phyloP scores from a whole-genome alignment of 2,329 filamentous ascomycete genomes.

The Beauveria caledonica region DNA sequence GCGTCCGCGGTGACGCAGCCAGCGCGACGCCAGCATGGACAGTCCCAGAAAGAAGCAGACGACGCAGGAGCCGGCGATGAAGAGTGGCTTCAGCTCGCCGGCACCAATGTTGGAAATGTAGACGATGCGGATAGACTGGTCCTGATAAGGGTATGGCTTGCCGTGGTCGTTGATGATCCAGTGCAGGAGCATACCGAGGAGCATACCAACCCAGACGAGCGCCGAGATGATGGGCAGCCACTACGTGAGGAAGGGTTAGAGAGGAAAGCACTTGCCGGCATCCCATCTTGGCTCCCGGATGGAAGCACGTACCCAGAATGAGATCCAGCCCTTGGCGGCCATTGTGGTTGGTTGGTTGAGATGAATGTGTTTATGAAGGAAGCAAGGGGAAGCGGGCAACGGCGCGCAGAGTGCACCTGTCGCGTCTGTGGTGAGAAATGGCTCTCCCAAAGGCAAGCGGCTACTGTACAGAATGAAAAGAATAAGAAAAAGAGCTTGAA shows the following conservation, averaged over 20 bases:
- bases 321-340: constrained; percentile 25
- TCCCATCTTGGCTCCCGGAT: background rate
- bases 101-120: constrained; percentile 65
- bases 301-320: constrained; percentile 30
- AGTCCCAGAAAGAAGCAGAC: constrained; percentile 76
- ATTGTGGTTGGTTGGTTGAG: constrained; percentile 17
- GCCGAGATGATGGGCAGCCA: constrained; percentile 62
- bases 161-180: constrained; percentile 53
- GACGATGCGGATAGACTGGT: constrained; percentile 48
- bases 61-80: constrained; percentile 62
- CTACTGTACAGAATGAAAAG: background rate
- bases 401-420: background rate
- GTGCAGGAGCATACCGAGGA: constrained; percentile 61
- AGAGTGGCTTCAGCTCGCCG: constrained; percentile 61
- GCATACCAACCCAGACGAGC: constrained; percentile 55
- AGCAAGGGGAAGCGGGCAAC: background rate
- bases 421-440: background rate
- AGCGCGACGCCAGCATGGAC: constrained; percentile 73
- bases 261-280: background rate
- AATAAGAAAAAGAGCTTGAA: background rate
- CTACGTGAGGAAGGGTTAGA: constrained; percentile 24
- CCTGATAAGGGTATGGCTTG: constrained; percentile 55
- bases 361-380: background rate
- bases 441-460: background rate
- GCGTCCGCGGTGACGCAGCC: constrained; percentile 72